Base-by-base conservation (phyloP, 2,329 filamentous ascomycete species). In the Aspergillaceae sp. region DNA sequence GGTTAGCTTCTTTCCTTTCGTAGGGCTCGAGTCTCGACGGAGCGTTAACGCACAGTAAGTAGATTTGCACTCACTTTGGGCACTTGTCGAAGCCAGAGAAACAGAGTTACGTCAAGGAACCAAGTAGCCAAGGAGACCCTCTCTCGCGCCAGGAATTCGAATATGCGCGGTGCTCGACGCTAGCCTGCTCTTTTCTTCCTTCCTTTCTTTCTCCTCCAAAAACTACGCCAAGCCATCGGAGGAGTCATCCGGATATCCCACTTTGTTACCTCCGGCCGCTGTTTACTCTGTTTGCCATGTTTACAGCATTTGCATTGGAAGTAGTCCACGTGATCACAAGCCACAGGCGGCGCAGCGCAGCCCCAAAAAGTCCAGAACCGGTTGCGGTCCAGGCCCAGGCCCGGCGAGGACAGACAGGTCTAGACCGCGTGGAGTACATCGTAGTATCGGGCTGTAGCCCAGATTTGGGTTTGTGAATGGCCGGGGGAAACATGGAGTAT, bases 191-290 rank as follows among this genome's bases (percentile, higher is more conserved):
- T 19, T 19, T 19, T 19, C 19, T 19, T 19, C 19, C 19, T 19
- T 19, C 19, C 19, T 19, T 19, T 19, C 19, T 19, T 19, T 19
- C 26, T 19, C 26, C 54, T 55, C 51, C 58, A 61, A 63, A 62
- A 64, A 52, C 54, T 60, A 55, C 53, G 56, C 57, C 59, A 59
- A 62, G 59, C 56, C 51, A 29, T 55, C 51, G 51, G 53, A 55
- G 51, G 28, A 29, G 29, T 41, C 28, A 30, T 29, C 28, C 10
- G 11, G 56, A 50, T 58, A 52, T 53, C 57, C 53, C 50, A 55
- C 50, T 40, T 52, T 38, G 34, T 9, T 7, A 26, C 40, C 28
- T n/a, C 40, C 40, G 10, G 10, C 19, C 26, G 40, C 28, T 48
- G 43, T 51, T 53, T 32, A 43, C 37, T n/a, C 44, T 29, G 51